Evolutionary conservation across 768 basidiomycete genomes (phyloP).

Genomic region (Auriscalpium vulgare): DNA sequence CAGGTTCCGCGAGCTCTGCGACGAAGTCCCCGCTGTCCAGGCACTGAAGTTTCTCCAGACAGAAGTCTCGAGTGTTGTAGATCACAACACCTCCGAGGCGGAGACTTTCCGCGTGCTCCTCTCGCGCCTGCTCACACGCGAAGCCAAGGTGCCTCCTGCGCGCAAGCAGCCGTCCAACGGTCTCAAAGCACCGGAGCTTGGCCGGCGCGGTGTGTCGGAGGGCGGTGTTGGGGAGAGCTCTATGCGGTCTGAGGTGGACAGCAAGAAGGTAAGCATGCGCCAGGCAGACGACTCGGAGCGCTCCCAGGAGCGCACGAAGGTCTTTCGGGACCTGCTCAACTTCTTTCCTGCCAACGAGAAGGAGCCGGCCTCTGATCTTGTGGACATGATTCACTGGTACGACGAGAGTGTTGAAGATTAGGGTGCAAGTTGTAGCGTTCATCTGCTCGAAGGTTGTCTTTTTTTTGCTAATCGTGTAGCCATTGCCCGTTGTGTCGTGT

Average conservation of each 20-base stretch:
- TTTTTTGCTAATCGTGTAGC: too few relatives aligned
- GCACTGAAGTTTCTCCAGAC: conserved; percentile 67
- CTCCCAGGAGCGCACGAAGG: conserved; percentile 57
- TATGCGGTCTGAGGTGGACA: conserved; percentile 21
- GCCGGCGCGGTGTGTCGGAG: background rate
- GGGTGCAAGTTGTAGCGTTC: background rate
- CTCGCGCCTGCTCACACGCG: conserved; percentile 41
- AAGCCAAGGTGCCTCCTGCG: conserved; percentile 8
- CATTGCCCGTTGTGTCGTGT: too few relatives aligned
- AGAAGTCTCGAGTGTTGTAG: conserved; percentile 62
- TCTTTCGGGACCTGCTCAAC: conserved; percentile 60
- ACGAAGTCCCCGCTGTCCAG: conserved; percentile 48
- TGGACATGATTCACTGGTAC: conserved; percentile 50
- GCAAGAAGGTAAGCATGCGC: conserved; percentile 25
- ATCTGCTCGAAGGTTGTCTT: background rate
- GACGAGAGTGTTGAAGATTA: conserved; percentile 12
- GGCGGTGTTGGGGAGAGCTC: background rate
- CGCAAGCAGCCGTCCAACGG: conserved; percentile 20
- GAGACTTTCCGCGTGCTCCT: conserved; percentile 61
- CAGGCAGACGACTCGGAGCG: conserved; percentile 24
- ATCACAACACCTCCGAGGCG: conserved; percentile 58
- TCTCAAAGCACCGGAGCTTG: background rate
- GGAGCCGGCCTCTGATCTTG: conserved; percentile 55
- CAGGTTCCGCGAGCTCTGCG: conserved; percentile 82
- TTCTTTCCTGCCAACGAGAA: conserved; percentile 59